Base-by-base conservation (phyloP, 2,329 filamentous ascomycete genomes). In the Cladosporium sp. region DNA sequence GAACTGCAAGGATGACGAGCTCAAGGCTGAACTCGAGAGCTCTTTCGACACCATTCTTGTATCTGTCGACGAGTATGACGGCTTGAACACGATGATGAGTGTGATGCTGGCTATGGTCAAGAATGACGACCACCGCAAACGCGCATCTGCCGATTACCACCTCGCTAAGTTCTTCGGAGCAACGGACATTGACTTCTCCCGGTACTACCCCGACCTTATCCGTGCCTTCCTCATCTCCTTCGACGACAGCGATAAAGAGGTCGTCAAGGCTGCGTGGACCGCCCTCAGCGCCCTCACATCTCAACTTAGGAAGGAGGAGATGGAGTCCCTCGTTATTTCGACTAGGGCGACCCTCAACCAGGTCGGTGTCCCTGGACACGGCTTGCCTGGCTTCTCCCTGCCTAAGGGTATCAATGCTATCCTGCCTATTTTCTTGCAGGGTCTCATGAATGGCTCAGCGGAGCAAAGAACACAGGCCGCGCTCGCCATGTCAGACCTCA, bases 351-450 rank as follows among this genome's bases (percentile, higher is more conserved):
- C 88, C 1, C 77, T 98, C 49, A 84, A 88, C 57, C 88, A 92
- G 62, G 87, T 97, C 40, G 93, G 94, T 59, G 88, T 95, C 38
- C 75, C 90, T 36, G 93, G 93, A 22, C 79, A 84, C 35, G 85
- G 91, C 62, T 76, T 98, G 40, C 82, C 90, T 33, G 94, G 93
- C 30, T 98, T 98, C 73, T 77, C 76, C 30, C 74, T 97, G 50
- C 93, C 92, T 1, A 98, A 97, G 79, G 94, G 94, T 55, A 95
- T 98, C 76, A 95, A 90, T 64, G 91, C 93, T 55, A 85, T 98
- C 57, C 73, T 98, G 54, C 93, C 94, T 2, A 97, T 98, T 58
- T 97, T 98, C 79, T 71, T 97, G 64, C 94, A 98, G 67, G 93
- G 93, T 70, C 78, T 98, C 58, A 95, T 98, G 85, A 97, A 98